Conservation (phyloP, 768 basidiomycete genomes). For the Amanita molliuscula region DNA sequence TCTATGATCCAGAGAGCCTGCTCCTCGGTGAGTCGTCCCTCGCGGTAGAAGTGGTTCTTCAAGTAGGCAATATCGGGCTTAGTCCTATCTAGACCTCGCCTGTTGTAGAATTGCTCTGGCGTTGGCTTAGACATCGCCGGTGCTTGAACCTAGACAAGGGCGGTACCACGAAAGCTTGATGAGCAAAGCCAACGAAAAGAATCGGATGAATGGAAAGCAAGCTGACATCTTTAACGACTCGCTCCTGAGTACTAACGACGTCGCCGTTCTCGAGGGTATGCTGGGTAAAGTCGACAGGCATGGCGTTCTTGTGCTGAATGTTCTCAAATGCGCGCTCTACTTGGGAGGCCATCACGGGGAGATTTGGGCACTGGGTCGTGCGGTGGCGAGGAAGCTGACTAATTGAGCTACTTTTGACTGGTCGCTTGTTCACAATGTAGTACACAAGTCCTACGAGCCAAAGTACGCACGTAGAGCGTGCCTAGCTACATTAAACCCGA, state of each 20-base stretch:
- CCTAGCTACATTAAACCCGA: conserved; percentile 87
- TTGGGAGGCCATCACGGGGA: conserved; percentile 34
- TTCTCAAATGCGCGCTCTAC: conserved; percentile 60
- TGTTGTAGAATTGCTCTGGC: conserved; percentile 87
- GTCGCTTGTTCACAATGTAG: background rate
- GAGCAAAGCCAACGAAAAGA: background rate
- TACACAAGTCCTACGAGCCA: conserved; percentile 23
- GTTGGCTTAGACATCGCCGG: conserved; percentile 92
- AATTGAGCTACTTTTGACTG: background rate
- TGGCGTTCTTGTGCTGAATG: conserved; percentile 40
- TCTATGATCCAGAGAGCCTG: conserved; percentile 92
- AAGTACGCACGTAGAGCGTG: conserved; percentile 79
- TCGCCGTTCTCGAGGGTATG: conserved; percentile 90
- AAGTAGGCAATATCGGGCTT: conserved; percentile 95
- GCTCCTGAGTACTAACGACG: conserved; percentile 85
- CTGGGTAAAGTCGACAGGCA: conserved; percentile 80
- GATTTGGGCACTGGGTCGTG: background rate
- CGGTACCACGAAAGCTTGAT: conserved; percentile 2
- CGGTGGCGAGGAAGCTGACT: conserved; percentile 8
- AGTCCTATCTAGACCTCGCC: conserved; percentile 56
- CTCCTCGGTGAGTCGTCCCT: conserved; percentile 87
- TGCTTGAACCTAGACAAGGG: conserved; percentile 73
- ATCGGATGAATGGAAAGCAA: background rate
- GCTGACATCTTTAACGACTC: conserved; percentile 88
- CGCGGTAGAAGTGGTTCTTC: conserved; percentile 98